Conservation (phyloP, 495 filamentous ascomycete species). For the Aspergillus diversus region DNA sequence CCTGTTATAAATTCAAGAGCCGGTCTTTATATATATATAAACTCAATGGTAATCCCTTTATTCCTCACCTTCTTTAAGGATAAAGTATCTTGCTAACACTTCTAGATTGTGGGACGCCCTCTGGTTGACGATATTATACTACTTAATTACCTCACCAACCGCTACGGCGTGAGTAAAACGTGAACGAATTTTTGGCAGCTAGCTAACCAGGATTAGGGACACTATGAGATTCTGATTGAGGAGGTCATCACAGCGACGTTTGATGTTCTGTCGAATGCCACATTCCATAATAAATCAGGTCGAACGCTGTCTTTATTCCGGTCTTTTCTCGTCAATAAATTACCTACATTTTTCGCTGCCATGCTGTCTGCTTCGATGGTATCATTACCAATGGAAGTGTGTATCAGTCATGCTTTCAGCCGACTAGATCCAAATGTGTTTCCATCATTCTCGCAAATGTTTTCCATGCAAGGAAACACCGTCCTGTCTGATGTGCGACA, state of each 20-base stretch:
- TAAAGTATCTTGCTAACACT: conserved; percentile 35
- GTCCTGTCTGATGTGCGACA: conserved; percentile 82
- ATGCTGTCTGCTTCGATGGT: conserved; percentile 64
- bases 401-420: conserved; percentile 75
- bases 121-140: conserved; percentile 79
- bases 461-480: conserved; percentile 73
- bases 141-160: conserved; percentile 75
- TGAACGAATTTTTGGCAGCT: background rate
- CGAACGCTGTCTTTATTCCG: conserved; percentile 78
- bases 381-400: conserved; percentile 71
- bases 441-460: conserved; percentile 78
- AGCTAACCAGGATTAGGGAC: conserved; percentile 54
- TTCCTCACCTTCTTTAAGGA: background rate
- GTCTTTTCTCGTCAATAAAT: conserved; percentile 91
- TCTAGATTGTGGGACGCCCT: conserved; percentile 77
- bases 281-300: conserved; percentile 74
- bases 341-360: conserved; percentile 75
- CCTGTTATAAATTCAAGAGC: conserved; percentile 79
- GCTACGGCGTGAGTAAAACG: conserved; percentile 66
- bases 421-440: conserved; percentile 80
- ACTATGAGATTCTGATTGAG: conserved; percentile 71
- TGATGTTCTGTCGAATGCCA: conserved; percentile 83
- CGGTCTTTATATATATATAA: conserved; percentile 89
- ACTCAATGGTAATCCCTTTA: conserved; percentile 67
- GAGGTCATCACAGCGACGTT: conserved; percentile 88